Percentiles rank a stretch among this genome's conserved stretches.
Conservation (phyloP, 495 filamentous ascomycete species). For the Cudoniella acicularis region DNA sequence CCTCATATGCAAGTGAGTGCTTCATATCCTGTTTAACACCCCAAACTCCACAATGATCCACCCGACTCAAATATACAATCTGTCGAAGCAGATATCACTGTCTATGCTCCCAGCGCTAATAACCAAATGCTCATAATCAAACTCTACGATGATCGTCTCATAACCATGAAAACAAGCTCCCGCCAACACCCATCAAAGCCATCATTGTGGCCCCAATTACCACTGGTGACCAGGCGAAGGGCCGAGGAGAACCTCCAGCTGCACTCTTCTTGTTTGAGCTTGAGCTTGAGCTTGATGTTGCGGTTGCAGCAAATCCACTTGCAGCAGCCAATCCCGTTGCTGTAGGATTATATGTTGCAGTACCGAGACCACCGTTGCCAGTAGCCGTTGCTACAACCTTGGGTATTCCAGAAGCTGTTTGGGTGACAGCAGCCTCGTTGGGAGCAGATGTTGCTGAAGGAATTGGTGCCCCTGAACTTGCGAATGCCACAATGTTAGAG, state of each 20-base stretch:
- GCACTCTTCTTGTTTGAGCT: constrained; percentile 24
- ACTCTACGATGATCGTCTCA: neutral
- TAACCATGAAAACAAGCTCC: constrained; percentile 30
- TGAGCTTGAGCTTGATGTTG: constrained; percentile 27
- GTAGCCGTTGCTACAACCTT: constrained; percentile 5
- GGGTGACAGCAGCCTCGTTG: constrained; percentile 34
- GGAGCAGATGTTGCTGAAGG: constrained; percentile 45
- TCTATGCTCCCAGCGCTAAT: neutral
- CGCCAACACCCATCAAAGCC: constrained; percentile 36
- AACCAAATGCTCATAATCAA: neutral
- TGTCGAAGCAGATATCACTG: too few relatives aligned
- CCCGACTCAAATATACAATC: too few relatives aligned
- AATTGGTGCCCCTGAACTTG: constrained; percentile 44
- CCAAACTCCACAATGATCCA: too few relatives aligned
- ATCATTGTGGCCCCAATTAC: constrained; percentile 34
- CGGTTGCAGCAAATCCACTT: constrained; percentile 34
- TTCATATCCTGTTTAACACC: neutral
- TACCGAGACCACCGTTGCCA: neutral
- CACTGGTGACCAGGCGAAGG: constrained; percentile 32
- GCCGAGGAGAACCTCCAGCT: constrained; percentile 28
- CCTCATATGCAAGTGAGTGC: neutral
- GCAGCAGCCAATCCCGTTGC: constrained; percentile 21
- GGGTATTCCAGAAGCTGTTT: constrained; percentile 26
- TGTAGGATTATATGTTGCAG: constrained; percentile 21
- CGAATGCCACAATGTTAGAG: constrained; percentile 49